phyloP scores from a whole-genome alignment of 2,329 filamentous ascomycete genomes.

The Fusarium napiforme region DNA sequence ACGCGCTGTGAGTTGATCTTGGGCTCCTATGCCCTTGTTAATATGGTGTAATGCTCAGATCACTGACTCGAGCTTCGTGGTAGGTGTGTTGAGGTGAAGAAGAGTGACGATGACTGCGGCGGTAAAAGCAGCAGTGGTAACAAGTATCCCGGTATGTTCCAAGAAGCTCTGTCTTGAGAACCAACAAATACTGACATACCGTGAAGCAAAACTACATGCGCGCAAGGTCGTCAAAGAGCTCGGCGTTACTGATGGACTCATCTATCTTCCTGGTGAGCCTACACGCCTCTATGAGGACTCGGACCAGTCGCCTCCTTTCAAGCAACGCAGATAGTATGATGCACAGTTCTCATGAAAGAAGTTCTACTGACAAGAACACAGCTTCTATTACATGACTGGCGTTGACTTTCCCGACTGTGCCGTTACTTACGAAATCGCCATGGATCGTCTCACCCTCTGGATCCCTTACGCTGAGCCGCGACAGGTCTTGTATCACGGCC shows the following conservation, averaged over 20 bases:
- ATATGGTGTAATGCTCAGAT: neutral
- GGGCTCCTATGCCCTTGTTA: no score
- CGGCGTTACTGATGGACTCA: constrained; percentile 60
- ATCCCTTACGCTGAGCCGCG: constrained; percentile 74
- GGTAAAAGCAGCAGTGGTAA: constrained; percentile 37
- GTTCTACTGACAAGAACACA: constrained; percentile 38
- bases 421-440: constrained; percentile 67
- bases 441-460: constrained; percentile 76
- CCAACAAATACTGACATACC: neutral
- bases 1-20: constrained; percentile 60
- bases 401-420: constrained; percentile 65
- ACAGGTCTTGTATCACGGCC: constrained; percentile 72
- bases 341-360: neutral
- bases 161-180: neutral
- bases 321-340: constrained; percentile 68
- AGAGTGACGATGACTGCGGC: constrained; percentile 23
- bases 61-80: constrained; percentile 5
- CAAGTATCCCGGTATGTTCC: constrained; percentile 53
- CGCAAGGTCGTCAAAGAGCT: constrained; percentile 65
- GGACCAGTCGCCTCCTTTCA: constrained; percentile 65
- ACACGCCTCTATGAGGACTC: constrained; percentile 67
- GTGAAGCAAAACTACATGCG: constrained; percentile 66
- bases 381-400: constrained; percentile 70
- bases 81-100: constrained; percentile 54
- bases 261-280: constrained; percentile 66